Evolutionary conservation across 345 rosid species (phyloP).

Genomic region (Acer saccharum): DNA sequence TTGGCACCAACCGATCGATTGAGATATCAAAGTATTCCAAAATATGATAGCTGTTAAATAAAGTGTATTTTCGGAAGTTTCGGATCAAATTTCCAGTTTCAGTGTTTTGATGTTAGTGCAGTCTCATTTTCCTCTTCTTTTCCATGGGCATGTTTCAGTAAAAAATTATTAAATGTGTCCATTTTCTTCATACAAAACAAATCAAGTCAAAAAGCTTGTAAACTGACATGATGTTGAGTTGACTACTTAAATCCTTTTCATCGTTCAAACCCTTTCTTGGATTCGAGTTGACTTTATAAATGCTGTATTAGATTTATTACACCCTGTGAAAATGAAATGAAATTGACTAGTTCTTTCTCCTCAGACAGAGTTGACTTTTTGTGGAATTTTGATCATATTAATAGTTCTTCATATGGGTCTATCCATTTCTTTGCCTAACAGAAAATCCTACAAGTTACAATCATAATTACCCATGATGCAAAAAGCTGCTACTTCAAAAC

Average conservation of each 20-base stretch:
- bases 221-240: neutral
- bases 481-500: neutral
- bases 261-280: neutral
- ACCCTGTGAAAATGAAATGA: neutral
- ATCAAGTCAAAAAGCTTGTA: neutral
- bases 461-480: neutral
- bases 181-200: neutral
- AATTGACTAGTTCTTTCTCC: neutral
- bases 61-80: neutral
- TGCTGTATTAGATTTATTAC: neutral
- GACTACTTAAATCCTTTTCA: neutral
- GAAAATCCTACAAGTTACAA: neutral
- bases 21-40: constrained; percentile 1
- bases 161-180: neutral
- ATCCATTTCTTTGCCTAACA: neutral
- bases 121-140: neutral
- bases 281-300: neutral
- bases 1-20: neutral
- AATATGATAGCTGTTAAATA: neutral
- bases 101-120: neutral
- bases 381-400: neutral
- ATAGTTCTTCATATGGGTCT: neutral
- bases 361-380: neutral
- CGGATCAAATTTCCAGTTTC: neutral
- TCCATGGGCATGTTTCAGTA: neutral